Conservation (phyloP, 179 eudicot genomes). For the Beta lomatogona region DNA sequence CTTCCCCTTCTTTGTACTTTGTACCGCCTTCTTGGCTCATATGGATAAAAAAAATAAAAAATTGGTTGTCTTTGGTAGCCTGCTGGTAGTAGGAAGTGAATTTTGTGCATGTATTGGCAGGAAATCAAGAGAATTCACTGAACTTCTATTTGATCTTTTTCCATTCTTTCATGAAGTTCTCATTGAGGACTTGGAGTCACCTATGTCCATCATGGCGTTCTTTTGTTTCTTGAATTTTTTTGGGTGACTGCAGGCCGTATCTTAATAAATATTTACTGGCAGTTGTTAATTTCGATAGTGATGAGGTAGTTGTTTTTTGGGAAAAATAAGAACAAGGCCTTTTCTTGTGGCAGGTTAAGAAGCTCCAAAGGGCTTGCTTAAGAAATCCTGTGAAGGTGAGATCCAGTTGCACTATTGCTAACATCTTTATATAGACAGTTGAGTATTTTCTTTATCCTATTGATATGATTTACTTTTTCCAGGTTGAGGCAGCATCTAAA, state of each 20-base stretch:
- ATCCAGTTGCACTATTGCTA: not conserved
- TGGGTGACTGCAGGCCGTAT: not conserved
- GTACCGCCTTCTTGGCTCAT: too few species aligned
- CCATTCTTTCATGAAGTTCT: not conserved
- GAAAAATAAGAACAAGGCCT: not conserved
- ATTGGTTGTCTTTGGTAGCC: not conserved
- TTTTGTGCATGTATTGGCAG: not conserved
- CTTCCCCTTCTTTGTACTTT: too few species aligned
- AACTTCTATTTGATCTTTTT: not conserved
- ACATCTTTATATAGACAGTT: too few species aligned
- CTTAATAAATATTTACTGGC: not conserved
- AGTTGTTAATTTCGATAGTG: not conserved
- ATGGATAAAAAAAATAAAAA: too few species aligned
- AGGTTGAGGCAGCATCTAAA: conserved; percentile 76
- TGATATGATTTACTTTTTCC: conserved; percentile 20
- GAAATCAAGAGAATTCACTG: not conserved
- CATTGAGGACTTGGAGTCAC: not conserved
- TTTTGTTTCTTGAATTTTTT: not conserved
- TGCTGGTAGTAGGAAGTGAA: not conserved
- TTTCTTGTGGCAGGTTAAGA: conserved; percentile 59
- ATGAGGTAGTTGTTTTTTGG: not conserved
- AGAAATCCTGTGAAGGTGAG: conserved; percentile 86
- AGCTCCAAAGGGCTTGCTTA: conserved; percentile 86
- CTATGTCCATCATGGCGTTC: not conserved
- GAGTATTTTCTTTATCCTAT: not conserved